These are phyloP conservation scores for Lodderomyces orthopsilosis DNA, from an alignment of 1,139 yeast genomes.

Conservation along the genomic window DNA sequence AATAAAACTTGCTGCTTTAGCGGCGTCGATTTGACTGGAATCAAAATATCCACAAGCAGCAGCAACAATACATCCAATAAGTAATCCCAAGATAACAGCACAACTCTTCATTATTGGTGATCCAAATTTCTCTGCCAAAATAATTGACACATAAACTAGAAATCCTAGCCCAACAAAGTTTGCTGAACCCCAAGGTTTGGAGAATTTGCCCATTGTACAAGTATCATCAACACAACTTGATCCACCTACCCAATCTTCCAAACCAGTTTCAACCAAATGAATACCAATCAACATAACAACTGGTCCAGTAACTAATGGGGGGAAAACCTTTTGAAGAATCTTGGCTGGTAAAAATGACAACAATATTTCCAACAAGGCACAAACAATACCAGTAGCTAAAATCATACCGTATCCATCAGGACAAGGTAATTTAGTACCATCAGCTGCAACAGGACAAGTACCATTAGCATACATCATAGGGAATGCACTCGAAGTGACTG, in stretches of 20 bases:
- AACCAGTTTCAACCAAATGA: constrained; percentile 63
- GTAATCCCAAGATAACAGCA: constrained; percentile 79
- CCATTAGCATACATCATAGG: constrained; percentile 81
- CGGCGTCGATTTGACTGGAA: constrained; percentile 48
- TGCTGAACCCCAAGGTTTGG: constrained; percentile 77
- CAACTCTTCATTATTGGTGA: constrained; percentile 94
- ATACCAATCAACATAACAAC: constrained; percentile 83
- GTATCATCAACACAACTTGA: constrained; percentile 56
- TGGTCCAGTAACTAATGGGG: constrained; percentile 90
- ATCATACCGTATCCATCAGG: constrained; percentile 90
- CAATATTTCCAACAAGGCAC: constrained; percentile 69
- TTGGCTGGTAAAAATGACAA: constrained; percentile 76
- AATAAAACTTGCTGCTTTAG: constrained; percentile 81
- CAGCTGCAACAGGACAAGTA: constrained; percentile 56
- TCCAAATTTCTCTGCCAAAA: constrained; percentile 80
- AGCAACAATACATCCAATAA: constrained; percentile 87
- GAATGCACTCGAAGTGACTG: constrained; percentile 70
- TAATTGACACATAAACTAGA: constrained; percentile 69
- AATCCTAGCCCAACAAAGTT: constrained; percentile 84
- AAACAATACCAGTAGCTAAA: constrained; percentile 72
- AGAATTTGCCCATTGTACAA: constrained; percentile 18
- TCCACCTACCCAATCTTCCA: constrained; percentile 87
- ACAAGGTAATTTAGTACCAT: constrained; percentile 71
- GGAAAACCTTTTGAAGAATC: constrained; percentile 68
- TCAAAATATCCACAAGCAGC: constrained; percentile 85